Evolutionary conservation across 2,329 filamentous ascomycete genomes (phyloP).

Genomic region (Talaromyces islandicus): DNA sequence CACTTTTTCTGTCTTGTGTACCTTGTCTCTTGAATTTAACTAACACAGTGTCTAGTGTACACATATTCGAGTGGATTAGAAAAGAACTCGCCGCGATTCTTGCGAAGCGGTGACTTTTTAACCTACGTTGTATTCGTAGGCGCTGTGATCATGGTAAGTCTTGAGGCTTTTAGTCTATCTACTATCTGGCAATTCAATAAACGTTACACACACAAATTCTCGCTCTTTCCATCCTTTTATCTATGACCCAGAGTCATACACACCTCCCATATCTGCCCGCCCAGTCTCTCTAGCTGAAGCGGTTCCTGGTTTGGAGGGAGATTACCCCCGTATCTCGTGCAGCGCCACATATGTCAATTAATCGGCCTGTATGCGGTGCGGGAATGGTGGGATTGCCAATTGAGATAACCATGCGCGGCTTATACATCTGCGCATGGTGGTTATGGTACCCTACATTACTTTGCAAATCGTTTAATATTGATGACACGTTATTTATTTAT

Average conservation of each 20-base stretch:
- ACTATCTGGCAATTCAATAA: conserved; percentile 4
- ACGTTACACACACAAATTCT: conserved; percentile 4
- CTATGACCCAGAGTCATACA: conserved; percentile 11
- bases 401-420: conserved; percentile 54
- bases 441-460: conserved; percentile 60
- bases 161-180: conserved; percentile 21
- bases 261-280: conserved; percentile 72
- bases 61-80: conserved; percentile 72
- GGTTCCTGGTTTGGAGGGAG: conserved; percentile 82
- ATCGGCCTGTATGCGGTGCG: conserved; percentile 57
- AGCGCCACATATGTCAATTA: conserved; percentile 53
- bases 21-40: background rate
- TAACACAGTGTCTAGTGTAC: conserved; percentile 50
- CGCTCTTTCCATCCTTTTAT: conserved; percentile 13
- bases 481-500: conserved; percentile 8
- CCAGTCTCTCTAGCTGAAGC: conserved; percentile 67
- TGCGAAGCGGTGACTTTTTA: conserved; percentile 69
- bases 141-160: conserved; percentile 70
- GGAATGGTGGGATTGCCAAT: conserved; percentile 70
- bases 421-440: conserved; percentile 55
- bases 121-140: conserved; percentile 73
- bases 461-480: conserved; percentile 14
- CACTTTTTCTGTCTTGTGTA: conserved; percentile 5
- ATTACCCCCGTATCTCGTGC: conserved; percentile 62
- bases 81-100: conserved; percentile 63